Percentiles rank a stretch among this genome's conserved stretches.
These are phyloP conservation scores for Penicillium cataractarum DNA, from an alignment of 495 filamentous ascomycete species.

Conservation along the genomic window DNA sequence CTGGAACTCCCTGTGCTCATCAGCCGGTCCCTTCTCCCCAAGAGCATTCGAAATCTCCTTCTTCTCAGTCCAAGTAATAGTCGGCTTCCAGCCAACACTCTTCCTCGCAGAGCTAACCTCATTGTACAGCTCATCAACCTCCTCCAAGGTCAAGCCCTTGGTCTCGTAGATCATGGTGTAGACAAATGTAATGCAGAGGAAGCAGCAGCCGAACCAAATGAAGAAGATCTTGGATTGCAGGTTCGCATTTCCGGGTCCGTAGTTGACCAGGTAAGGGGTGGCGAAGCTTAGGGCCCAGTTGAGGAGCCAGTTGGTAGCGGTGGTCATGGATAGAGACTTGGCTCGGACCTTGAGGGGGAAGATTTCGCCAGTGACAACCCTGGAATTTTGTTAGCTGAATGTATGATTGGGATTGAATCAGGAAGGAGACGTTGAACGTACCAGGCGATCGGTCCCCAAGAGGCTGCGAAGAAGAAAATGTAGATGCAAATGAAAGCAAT, in stretches of 20 bases:
- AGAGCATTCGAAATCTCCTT: not conserved
- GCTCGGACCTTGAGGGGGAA: constrained; percentile 68
- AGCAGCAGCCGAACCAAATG: constrained; percentile 72
- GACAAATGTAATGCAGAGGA: constrained; percentile 66
- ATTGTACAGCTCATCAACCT: constrained; percentile 75
- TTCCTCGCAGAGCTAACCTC: constrained; percentile 6
- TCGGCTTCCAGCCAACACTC: constrained; percentile 8
- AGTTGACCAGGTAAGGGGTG: constrained; percentile 75
- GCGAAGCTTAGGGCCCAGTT: constrained; percentile 62
- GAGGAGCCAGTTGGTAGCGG: constrained; percentile 69
- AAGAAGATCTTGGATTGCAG: constrained; percentile 76
- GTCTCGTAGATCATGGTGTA: constrained; percentile 80
- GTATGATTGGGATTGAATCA: not conserved
- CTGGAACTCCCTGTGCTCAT: not conserved
- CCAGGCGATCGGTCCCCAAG: constrained; percentile 27
- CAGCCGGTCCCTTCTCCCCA: not conserved
- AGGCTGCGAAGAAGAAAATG: constrained; percentile 67
- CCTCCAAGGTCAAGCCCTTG: constrained; percentile 76
- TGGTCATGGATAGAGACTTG: constrained; percentile 69
- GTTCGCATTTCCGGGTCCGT: constrained; percentile 55
- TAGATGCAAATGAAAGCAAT: constrained; percentile 75
- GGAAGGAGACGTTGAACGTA: not conserved
- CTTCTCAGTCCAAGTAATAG: constrained; percentile 5
- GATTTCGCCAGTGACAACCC: constrained; percentile 77
- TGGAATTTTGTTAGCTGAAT: constrained; percentile 43